Evolutionary conservation across 2,329 filamentous ascomycete species (phyloP), one percentile per base, ranked within the genome.

Genomic region (Septoria petroselini): DNA sequence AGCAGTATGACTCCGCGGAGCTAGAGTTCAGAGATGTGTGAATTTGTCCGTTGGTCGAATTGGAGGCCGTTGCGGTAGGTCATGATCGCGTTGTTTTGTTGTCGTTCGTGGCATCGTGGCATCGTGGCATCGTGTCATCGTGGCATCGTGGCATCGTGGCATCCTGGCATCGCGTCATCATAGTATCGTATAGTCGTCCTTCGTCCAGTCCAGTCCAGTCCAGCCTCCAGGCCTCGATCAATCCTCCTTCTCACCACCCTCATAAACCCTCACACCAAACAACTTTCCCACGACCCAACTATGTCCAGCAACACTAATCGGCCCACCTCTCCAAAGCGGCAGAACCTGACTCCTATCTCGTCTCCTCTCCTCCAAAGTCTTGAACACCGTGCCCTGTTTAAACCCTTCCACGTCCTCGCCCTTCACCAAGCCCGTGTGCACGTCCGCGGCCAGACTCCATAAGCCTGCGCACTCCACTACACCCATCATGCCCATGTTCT

Each of bases 311-410:
- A 65, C 62, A 45, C 43, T 54, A 29, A 69, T 62, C 47, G 67
- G 66, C 18, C 67, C 67, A 19, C 67, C 67, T 30, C 67, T 63
- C 58, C 58, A 68, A 6, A 68, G 50, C 25, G 67, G 67, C 59
- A 69, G 41, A 7, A 69, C 65, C 54, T 69, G 62, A 17, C 54
- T 53, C 44, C 64, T 54, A 12, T 56, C 56, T 55, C 57, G 64
- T 49, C 66, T 59, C 52, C 66, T 59, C 48, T 38, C 45, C 43
- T 62, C 63, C 23, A 68, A 35, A 31, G 47, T 48, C 48, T 58
- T 55, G 41, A 68, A 62, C 34, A 68, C 31, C 37, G 55, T 62
- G 4, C 67, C 67, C 42, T 54, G 40, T 42, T 67, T 62, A 46
- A 67, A 69, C 6, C 50, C 52, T 35, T 62, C 60, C 23, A 69